Base-by-base conservation (phyloP, 805 yeast genomes). In the Saccharomycopsis fodiens region DNA sequence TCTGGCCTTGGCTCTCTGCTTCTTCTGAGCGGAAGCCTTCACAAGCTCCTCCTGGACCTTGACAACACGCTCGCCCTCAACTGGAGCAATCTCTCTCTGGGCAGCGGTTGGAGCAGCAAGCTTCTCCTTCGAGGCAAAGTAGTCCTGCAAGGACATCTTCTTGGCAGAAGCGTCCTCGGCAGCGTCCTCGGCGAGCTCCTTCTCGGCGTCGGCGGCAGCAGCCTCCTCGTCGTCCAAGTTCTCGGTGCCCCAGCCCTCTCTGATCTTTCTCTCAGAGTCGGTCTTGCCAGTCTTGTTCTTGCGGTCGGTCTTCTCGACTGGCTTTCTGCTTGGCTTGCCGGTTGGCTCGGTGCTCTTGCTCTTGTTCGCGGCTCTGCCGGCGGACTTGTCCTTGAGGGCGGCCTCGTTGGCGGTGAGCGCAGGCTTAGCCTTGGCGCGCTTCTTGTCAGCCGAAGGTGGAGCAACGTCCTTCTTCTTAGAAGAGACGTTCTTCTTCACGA, bases 201-300 rank as follows among this genome's bases (percentile, higher is more conserved):
- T 72, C 50, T 64, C 73, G 37, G 54, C 67, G 38, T 57, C 63
- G 20, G 54, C 59, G 54, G 62, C 69, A 52, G 64, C 67, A 36
- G 56, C 62, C 50, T 62, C 64, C 56, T 68, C 78, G 50, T 63
- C 77, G 67, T 79, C 87, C 56, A 76, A 85, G 55, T 70, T 83
- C 60, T 72, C 70, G 63, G 81, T 86, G 63, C 96, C 95, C 91
- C 96, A 86, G 56, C 88, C 89, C 69, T 80, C 82, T 66, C 74
- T 77, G 61, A 82, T 75, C 68, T 83, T 81, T 82, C 87, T 89
- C 58, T 74, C 77, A 58, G 95, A 73, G 73, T 88, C 96, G 60
- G 78, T 66, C 75, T 84, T 85, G 62, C 82, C 86, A 55, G 85
- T 63, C 74, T 84, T 85, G 56, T 91, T 78, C 63, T 80, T 93